phyloP scores from a whole-genome alignment of 2,329 filamentous ascomycete genomes.

The Cordyceps fumosorosea region DNA sequence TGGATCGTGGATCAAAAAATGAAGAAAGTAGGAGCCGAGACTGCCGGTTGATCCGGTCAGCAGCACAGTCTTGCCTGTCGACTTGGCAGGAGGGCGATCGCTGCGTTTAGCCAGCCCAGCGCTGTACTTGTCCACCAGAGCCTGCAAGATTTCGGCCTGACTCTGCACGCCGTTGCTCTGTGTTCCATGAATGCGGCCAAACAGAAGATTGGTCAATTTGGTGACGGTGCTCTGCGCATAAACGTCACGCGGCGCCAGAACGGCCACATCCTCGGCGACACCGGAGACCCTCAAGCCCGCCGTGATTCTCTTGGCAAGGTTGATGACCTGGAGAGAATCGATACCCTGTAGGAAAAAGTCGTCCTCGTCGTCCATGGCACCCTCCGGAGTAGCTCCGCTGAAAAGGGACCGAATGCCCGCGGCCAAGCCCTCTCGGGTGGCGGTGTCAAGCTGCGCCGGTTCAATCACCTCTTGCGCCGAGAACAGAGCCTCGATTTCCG shows the following conservation, averaged over 20 bases:
- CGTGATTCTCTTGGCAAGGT: conserved; percentile 16
- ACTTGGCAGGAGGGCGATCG: not conserved
- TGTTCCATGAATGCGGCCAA: conserved; percentile 5
- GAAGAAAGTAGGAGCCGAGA: conserved; percentile 66
- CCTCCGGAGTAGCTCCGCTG: conserved; percentile 15
- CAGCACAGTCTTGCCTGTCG: conserved; percentile 52
- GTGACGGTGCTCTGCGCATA: conserved; percentile 25
- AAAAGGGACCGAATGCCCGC: conserved; percentile 21
- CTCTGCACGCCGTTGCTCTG: conserved; percentile 7
- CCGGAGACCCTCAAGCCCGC: conserved; percentile 18
- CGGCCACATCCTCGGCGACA: conserved; percentile 8
- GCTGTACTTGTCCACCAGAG: conserved; percentile 21
- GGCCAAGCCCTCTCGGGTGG: conserved; percentile 19
- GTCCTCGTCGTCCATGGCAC: conserved; percentile 18
- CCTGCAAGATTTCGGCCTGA: conserved; percentile 13
- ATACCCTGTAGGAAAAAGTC: conserved; percentile 34
- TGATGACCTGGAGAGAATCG: conserved; percentile 34
- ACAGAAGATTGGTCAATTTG: conserved; percentile 20
- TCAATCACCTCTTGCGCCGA: conserved; percentile 18
- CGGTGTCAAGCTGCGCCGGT: conserved; percentile 16
- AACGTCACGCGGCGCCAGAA: conserved; percentile 20
- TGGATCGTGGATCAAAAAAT: conserved; percentile 22
- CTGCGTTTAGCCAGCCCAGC: not conserved
- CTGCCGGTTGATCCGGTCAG: conserved; percentile 87
- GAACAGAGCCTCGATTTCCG: conserved; percentile 38